phyloP scores from a whole-genome alignment of 331 rosid genomes.

The Malus hybrid region DNA sequence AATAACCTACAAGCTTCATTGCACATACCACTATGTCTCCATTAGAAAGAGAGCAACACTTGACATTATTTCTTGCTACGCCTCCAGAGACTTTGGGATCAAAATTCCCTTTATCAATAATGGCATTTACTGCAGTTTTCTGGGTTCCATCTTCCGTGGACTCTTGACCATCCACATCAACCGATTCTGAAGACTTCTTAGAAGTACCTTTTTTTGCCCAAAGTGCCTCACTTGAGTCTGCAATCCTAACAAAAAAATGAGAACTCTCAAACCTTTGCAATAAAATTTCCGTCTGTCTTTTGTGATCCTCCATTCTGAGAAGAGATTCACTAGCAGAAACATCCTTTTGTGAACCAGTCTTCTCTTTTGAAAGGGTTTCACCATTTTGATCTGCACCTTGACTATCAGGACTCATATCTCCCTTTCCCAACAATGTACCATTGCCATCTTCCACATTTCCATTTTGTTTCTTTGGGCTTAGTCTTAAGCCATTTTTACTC shows the following conservation, averaged over 20 bases:
- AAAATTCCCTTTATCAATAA: conserved; percentile 78
- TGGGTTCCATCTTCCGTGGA: conserved; percentile 21
- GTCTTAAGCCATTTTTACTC: conserved; percentile 55
- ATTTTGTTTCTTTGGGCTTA: conserved; percentile 45
- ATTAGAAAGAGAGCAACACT: conserved; percentile 77
- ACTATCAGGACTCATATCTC: conserved; percentile 34
- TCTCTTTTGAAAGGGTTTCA: conserved; percentile 28
- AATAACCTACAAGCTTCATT: conserved; percentile 25
- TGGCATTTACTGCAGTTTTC: conserved; percentile 35
- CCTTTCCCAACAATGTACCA: conserved; percentile 28
- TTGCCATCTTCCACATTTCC: conserved; percentile 37
- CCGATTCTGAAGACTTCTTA: conserved; percentile 19
- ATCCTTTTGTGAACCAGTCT: conserved; percentile 28
- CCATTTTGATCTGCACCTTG: conserved; percentile 36
- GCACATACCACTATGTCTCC: conserved; percentile 95
- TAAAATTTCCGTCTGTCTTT: conserved; percentile 49
- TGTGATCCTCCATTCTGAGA: conserved; percentile 62
- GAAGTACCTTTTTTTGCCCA: conserved; percentile 65
- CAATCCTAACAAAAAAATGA: conserved; percentile 85
- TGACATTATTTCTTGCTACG: conserved; percentile 63
- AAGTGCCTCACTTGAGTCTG: conserved; percentile 65
- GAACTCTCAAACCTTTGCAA: conserved; percentile 78
- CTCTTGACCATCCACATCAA: conserved; percentile 28
- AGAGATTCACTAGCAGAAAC: conserved; percentile 52
- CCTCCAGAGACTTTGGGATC: conserved; percentile 68